These are phyloP conservation scores for Botryobasidium botryosum DNA, from an alignment of 768 basidiomycete species.

Conservation along the genomic window DNA sequence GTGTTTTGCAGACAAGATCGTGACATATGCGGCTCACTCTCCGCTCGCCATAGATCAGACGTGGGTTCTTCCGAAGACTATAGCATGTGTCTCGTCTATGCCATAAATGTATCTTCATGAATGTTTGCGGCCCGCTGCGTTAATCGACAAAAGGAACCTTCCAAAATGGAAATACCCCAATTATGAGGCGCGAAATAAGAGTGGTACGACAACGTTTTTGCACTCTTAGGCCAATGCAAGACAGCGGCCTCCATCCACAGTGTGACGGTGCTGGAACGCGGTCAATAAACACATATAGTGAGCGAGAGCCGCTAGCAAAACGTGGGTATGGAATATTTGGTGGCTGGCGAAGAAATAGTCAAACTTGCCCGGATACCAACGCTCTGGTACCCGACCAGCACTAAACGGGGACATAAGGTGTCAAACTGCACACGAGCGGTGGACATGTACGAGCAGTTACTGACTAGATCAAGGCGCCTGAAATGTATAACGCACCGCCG, in stretches of 20 bases:
- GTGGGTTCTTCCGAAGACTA: too few species aligned
- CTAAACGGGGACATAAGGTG: slow-evolving; percentile 24
- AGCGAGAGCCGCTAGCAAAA: slow-evolving; percentile 51
- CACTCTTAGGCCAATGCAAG: too few species aligned
- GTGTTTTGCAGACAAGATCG: too few species aligned
- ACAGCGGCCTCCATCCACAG: slow-evolving; percentile 3
- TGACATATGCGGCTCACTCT: too few species aligned
- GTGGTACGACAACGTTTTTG: too few species aligned
- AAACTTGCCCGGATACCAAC: slow-evolving; percentile 55
- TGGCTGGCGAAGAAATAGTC: slow-evolving; percentile 69
- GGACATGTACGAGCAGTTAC: slow-evolving; percentile 22
- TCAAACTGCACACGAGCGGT: slow-evolving; percentile 11
- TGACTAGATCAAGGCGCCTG: slow-evolving; percentile 69
- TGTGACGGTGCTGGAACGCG: slow-evolving; percentile 43
- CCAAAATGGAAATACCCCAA: too few species aligned
- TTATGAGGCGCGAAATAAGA: too few species aligned
- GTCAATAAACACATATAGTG: slow-evolving; percentile 45
- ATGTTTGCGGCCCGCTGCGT: too few species aligned
- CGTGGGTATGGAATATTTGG: slow-evolving; percentile 78
- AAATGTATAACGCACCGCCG: slow-evolving; percentile 60
- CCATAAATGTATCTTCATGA: too few species aligned
- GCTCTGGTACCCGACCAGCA: slow-evolving; percentile 70
- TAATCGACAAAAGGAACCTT: too few species aligned
- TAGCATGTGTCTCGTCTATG: too few species aligned
- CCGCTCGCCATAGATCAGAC: too few species aligned